Base-by-base conservation (phyloP, 805 yeast species). In the Candida anglica region DNA sequence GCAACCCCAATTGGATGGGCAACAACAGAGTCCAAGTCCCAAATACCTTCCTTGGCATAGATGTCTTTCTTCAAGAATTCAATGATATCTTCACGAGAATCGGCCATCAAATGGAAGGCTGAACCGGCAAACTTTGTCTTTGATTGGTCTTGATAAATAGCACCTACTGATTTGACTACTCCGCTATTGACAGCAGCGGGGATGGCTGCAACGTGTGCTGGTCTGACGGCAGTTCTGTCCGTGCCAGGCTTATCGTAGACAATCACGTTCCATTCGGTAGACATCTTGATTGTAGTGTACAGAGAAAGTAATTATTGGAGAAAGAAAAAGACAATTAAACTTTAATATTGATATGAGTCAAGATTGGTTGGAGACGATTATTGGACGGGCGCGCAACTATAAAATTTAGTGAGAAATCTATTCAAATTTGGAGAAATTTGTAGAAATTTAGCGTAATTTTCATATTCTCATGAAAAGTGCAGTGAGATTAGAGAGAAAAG, bases 21-120 rank as follows among this genome's bases (percentile, higher is more conserved):
- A 42, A 79, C 49, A 14, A 73, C 80, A 35, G 67, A 71, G 24
- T 75, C 75, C 40, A 83, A 52, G 53, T 86, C 94, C 95, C 94
- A 86, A 39, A 86, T 71, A 2, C 87, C 89, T 22, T 68, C 66
- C 44, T 66, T 68, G 44, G 73, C 73, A 55, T 79, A 86, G 22
- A 77, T 54, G 52, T 86, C 95, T 31, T 62, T 47, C 48, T 78
- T 73, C 54, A 86, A 69, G 36, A 81, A 61, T 27, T 78, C 84
- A 28, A 81, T 41, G 8, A 81, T 79, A 42, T 82, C 82, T 41
- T 81, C 81, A 48, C 69, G 76, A 31, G 78, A 63, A 33, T 77
- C 78, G 22, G 91, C 91, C 39, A 67, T 63, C 32, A 84, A 44
- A 40, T 77, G 82, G 48, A 76, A 67, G 16, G 77, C 65, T 27